These are phyloP conservation scores for Moesziomyces antarcticus DNA, from an alignment of 1,284 basidiomycete species.

Conservation along the genomic window DNA sequence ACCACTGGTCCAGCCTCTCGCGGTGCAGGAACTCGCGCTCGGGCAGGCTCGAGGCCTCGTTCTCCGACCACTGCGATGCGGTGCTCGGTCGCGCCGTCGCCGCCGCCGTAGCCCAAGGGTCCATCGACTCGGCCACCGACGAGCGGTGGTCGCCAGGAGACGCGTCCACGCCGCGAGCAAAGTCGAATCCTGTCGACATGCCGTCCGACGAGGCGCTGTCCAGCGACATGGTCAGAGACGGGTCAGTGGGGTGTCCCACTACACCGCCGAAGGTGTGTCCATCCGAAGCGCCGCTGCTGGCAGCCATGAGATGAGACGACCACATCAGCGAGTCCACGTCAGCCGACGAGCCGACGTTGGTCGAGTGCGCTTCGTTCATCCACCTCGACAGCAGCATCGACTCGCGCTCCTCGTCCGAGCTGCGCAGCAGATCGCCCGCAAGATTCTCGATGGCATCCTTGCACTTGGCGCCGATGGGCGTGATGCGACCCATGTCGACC, in stretches of 20 bases:
- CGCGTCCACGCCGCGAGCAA: constrained; percentile 34
- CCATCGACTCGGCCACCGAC: constrained; percentile 42
- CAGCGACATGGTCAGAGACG: constrained; percentile 46
- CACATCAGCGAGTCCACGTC: constrained; percentile 38
- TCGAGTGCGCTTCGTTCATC: constrained; percentile 23
- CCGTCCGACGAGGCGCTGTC: constrained; percentile 45
- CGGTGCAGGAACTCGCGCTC: constrained; percentile 36
- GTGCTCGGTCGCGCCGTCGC: constrained; percentile 28
- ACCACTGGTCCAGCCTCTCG: constrained; percentile 42
- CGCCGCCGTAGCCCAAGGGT: constrained; percentile 28
- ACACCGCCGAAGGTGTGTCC: constrained; percentile 16
- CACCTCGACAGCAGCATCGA: constrained; percentile 33
- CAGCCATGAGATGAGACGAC: constrained; percentile 36
- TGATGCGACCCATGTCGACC: constrained; percentile 45
- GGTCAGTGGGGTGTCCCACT: constrained; percentile 26
- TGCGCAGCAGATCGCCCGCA: constrained; percentile 24
- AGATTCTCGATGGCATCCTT: constrained; percentile 46
- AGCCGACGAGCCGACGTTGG: constrained; percentile 6
- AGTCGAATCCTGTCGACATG: constrained; percentile 46
- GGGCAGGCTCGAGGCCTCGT: constrained; percentile 26
- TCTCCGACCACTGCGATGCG: constrained; percentile 44
- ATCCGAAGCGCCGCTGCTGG: constrained; percentile 16
- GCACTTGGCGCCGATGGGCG: constrained; percentile 47
- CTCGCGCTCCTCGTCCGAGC: constrained; percentile 23
- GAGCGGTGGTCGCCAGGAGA: constrained; percentile 34